These are phyloP conservation scores for Suillus subalutaceus DNA, from an alignment of 768 basidiomycete species.

Conservation along the genomic window DNA sequence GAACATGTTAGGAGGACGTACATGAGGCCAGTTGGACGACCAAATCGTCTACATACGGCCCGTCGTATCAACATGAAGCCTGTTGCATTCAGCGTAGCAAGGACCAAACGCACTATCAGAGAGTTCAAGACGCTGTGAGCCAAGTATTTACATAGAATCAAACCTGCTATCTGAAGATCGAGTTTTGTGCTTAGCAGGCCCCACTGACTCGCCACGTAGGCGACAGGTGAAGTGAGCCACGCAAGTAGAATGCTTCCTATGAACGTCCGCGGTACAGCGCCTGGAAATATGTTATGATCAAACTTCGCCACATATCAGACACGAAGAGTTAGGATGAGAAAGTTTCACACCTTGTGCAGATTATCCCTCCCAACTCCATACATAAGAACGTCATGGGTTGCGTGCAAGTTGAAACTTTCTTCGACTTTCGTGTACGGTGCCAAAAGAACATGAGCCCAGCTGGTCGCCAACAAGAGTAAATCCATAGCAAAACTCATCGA, in stretches of 20 bases:
- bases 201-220: conserved; percentile 42
- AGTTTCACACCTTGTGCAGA: conserved; percentile 38
- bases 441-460: conserved; percentile 71
- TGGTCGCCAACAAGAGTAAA: conserved; percentile 47
- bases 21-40: conserved; percentile 52
- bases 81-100: conserved; percentile 66
- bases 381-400: conserved; percentile 82
- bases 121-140: conserved; percentile 1
- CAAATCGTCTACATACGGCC: conserved; percentile 66
- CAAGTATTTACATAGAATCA: conserved; percentile 26
- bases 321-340: neutral
- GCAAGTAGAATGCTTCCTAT: conserved; percentile 75
- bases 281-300: conserved; percentile 88
- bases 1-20: conserved; percentile 74
- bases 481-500: conserved; percentile 43
- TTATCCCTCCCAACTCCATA: conserved; percentile 56
- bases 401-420: conserved; percentile 95
- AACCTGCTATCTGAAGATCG: conserved; percentile 72
- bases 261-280: conserved; percentile 89
- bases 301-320: conserved; percentile 52
- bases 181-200: conserved; percentile 58
- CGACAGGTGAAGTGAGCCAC: conserved; percentile 52
- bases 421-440: conserved; percentile 96
- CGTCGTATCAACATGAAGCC: conserved; percentile 66
- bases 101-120: conserved; percentile 66